Base-by-base conservation (phyloP, 495 filamentous ascomycete genomes). In the Cryomyces antarcticus region DNA sequence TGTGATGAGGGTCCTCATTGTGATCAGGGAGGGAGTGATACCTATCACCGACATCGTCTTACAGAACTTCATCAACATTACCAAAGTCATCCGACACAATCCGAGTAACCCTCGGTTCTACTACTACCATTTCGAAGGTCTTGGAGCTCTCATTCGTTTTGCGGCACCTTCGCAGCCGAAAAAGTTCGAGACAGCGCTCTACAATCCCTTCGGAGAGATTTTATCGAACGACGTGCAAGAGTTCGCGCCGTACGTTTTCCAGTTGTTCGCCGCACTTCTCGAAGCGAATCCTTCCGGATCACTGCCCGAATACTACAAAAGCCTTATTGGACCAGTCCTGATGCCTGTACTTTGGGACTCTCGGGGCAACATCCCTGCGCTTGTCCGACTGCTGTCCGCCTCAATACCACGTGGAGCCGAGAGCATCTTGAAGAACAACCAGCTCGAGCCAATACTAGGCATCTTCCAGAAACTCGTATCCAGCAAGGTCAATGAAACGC, bases 81-180 rank as follows among this genome's bases (percentile, higher is more conserved):
- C 83, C 5, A 71, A 77, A 47, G 73, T 89, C 49, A 96, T 93
- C 57, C 75, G 80, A 51, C 67, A 73, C 46, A 99, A 99, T 59
- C 92, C 92, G 2, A 93, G 84, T 61, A 99, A 99, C 60, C 92
- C 92, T 2, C 72, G 86, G 11, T 99, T 99, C 61, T 93, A 93
- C 61, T 95, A 99, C 62, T 99, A 85, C 60, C 84, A 92, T 56
- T 99, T 99, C 45, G 92, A 99, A 60, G 78, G 80, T 2, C 59
- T 96, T 38, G 92, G 89, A n/a, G 87, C 89, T n/a, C 71, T 99
- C 38, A 84, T 96, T 49, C 80, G 76, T 47, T 86, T 77, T 52
- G 73, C 73, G 46, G 82, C 71, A 43, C 72, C 75, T 31, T 64
- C 68, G 27, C 73, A 80, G 46, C 74, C 75, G 24, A 69, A 71